Evolutionary conservation across 139 green algal species (phyloP).

Genomic region (Volvox africanus): DNA sequence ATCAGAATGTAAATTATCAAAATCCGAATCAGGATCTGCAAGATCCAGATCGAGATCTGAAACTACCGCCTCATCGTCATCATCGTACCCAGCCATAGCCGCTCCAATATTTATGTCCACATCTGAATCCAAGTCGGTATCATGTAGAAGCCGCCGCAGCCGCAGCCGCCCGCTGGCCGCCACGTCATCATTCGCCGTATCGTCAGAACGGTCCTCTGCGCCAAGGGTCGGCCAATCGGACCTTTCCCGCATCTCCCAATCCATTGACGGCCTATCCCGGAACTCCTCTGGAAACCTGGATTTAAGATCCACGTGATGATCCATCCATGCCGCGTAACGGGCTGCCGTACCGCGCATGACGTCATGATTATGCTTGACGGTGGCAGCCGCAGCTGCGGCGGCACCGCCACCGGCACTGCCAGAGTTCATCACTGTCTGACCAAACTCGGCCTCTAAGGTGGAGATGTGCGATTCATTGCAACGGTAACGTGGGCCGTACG

Average conservation of each 20-base stretch:
- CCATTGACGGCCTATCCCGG: neutral
- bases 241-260: conserved; percentile 34
- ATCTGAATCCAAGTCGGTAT: neutral
- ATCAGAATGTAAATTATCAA: neutral
- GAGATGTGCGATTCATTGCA: conserved; percentile 1
- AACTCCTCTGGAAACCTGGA: neutral
- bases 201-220: neutral
- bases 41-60: neutral
- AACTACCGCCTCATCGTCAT: neutral
- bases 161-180: neutral
- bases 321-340: conserved; percentile 17
- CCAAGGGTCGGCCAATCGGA: neutral
- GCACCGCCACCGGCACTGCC: neutral
- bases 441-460: neutral
- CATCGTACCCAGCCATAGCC: no score
- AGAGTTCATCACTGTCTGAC: neutral
- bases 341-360: neutral
- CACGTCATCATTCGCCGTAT: neutral
- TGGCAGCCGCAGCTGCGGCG: neutral
- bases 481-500: conserved; percentile 18
- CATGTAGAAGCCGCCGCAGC: neutral
- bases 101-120: no score
- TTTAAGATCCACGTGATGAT: conserved; percentile 1
- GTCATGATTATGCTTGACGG: neutral
- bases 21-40: neutral